A percentile compares a stretch with the other conserved stretches of the same genome.
Conservation (phyloP, 371 early-diverging fungal genomes). For the Actinomucor elegans region DNA sequence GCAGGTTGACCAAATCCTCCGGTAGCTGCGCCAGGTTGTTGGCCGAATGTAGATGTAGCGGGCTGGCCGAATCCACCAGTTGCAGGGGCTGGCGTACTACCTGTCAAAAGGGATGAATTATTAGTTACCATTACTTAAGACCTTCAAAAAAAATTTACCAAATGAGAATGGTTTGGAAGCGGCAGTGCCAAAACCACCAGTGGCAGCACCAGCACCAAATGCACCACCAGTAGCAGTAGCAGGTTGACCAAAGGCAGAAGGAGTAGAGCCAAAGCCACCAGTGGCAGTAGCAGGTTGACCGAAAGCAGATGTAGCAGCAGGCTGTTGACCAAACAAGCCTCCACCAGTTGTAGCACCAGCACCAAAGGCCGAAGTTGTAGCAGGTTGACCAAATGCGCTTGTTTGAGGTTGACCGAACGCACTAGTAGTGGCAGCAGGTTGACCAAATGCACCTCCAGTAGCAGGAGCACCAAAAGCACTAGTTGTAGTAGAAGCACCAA, state of each 20-base stretch:
- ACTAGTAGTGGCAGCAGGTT: constrained; percentile 14
- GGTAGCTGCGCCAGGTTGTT: constrained; percentile 28
- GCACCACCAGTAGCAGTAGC: constrained; percentile 17
- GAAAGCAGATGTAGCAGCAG: constrained; percentile 30
- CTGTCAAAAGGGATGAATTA: not conserved
- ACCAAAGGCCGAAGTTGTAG: constrained; percentile 27
- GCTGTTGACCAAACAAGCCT: constrained; percentile 19
- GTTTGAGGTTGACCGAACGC: constrained; percentile 22
- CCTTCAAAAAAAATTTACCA: constrained; percentile 19
- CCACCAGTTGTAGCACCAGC: constrained; percentile 13
- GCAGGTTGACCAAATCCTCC: constrained; percentile 41
- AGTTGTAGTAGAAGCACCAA: constrained; percentile 46
- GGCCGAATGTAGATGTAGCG: constrained; percentile 28
- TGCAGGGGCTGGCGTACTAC: constrained; percentile 24
- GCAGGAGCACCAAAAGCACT: constrained; percentile 38
- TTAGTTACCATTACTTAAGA: not conserved
- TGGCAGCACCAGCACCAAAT: constrained; percentile 26
- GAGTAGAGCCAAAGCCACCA: constrained; percentile 34
- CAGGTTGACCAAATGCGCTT: constrained; percentile 51
- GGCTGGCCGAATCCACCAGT: constrained; percentile 42
- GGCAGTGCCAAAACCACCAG: constrained; percentile 29
- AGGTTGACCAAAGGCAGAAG: constrained; percentile 51
- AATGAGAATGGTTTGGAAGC: constrained; percentile 40
- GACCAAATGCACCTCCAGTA: constrained; percentile 23
- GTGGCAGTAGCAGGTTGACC: constrained; percentile 28